A percentile compares a stretch with the other conserved stretches of the same genome.
phyloP scores from a whole-genome alignment of 208 protist species.

The Kentomonas sorsogonicus region DNA sequence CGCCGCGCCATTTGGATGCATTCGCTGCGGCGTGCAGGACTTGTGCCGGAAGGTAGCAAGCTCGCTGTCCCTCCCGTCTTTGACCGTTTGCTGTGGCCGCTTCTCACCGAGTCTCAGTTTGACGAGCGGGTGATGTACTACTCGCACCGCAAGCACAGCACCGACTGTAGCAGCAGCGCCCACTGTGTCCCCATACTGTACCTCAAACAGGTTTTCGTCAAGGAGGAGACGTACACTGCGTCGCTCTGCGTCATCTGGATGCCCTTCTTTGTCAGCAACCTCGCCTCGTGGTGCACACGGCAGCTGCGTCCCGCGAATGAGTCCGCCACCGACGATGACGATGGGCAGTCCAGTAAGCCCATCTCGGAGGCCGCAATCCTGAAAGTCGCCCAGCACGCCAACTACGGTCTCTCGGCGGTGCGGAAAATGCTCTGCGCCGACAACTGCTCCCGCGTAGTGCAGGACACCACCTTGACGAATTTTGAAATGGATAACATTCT shows the following conservation, averaged over 20 bases:
- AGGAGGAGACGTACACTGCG: slow-evolving; percentile 19
- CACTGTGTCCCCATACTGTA: slow-evolving; percentile 51
- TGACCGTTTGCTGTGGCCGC: slow-evolving; percentile 33
- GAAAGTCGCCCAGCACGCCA: slow-evolving; percentile 33
- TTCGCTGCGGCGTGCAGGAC: neutral
- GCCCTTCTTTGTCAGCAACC: slow-evolving; percentile 40
- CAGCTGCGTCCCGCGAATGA: too few species aligned
- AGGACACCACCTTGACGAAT: neutral
- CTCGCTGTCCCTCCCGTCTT: slow-evolving; percentile 15
- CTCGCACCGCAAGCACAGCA: slow-evolving; percentile 11
- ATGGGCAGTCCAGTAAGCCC: slow-evolving; percentile 5
- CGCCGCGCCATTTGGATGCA: slow-evolving; percentile 2
- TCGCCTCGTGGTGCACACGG: slow-evolving; percentile 40
- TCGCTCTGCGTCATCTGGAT: slow-evolving; percentile 63
- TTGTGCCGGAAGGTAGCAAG: too few species aligned
- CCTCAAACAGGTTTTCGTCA: slow-evolving; percentile 31
- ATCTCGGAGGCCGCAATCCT: slow-evolving; percentile 33
- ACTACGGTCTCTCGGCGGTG: slow-evolving; percentile 24
- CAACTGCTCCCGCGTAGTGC: neutral
- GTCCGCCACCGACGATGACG: too few species aligned
- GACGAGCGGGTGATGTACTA: slow-evolving; percentile 19
- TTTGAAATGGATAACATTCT: slow-evolving; percentile 42
- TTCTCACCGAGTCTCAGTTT: slow-evolving; percentile 31
- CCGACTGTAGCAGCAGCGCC: slow-evolving; percentile 26
- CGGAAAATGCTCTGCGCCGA: slow-evolving; percentile 15